A percentile compares a stretch with the other conserved stretches of the same genome.
These are phyloP conservation scores for Exophiala bonariae DNA, from an alignment of 2,329 filamentous ascomycete genomes.

Conservation along the genomic window DNA sequence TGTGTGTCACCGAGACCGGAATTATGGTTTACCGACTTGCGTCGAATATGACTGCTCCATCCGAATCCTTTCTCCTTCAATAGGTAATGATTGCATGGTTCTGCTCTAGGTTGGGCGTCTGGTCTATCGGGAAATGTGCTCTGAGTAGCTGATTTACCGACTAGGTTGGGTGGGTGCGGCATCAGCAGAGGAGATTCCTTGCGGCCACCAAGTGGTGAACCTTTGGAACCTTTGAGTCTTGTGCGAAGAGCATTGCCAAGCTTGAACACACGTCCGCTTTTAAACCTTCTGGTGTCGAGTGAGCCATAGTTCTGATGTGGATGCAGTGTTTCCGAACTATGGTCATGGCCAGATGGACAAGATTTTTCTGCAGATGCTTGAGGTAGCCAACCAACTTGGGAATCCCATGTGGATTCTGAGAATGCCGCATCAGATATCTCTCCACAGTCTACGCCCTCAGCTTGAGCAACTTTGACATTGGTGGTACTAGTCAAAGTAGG, in stretches of 20 bases:
- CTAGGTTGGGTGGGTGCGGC: background rate
- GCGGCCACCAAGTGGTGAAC: background rate
- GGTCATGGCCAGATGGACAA: background rate
- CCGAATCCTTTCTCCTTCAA: conserved; percentile 20
- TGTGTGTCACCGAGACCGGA: conserved; percentile 3
- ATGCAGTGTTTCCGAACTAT: background rate
- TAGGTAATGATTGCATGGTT: conserved; percentile 20
- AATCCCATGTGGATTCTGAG: conserved; percentile 14
- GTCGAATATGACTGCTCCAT: conserved; percentile 13
- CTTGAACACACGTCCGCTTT: conserved; percentile 11
- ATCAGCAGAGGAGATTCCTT: background rate
- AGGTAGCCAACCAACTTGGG: conserved; percentile 14
- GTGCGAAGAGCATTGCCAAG: conserved; percentile 11
- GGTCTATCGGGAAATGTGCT: background rate
- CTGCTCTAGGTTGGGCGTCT: conserved; percentile 4
- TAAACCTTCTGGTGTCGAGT: background rate
- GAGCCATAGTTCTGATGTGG: background rate
- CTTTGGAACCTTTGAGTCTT: conserved; percentile 5
- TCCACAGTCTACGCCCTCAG: conserved; percentile 25
- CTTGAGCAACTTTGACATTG: conserved; percentile 25
- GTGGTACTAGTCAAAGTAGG: conserved; percentile 29
- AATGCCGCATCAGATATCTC: conserved; percentile 19
- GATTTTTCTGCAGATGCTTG: background rate
- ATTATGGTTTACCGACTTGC: conserved; percentile 13
- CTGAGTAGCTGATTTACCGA: background rate